Base-by-base conservation (phyloP, 208 protist genomes). In the Trypanosoma lewisi region DNA sequence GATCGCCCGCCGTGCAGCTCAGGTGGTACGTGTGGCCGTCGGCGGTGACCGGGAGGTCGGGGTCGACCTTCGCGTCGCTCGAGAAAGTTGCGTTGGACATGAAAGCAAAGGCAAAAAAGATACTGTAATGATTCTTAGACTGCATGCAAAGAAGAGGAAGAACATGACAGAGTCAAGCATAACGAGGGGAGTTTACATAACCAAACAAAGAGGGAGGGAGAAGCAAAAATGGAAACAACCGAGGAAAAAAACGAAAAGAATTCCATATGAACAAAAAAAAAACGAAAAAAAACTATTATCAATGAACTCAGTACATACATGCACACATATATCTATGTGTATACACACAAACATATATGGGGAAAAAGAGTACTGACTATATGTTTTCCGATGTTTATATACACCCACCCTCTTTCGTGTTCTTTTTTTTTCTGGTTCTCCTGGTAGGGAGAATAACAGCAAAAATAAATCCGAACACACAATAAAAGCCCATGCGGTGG, bases 1-100 rank as follows among this genome's bases (percentile, higher is more conserved):
- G 67, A 47, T 88, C 58, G 48, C 69, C 56, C 45, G 67, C 52
- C 16, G 30, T 73, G 66, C 69, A 73, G 16, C 62, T 74, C 31
- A 91, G 63, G 73, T 91, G 85, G 63, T 87, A 91, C 34, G 81
- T 82, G 23, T 76, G 27, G n/a, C 84, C 84, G 27, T 91, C 84
- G 8, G 75, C 41, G 21, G 72, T 78, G 41, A 91, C 58, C 28
- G 84, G 84, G 7, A 91, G 70, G 37, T 91, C 78, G 2, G 84
- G 78, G 57, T 91, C 78, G n/a, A 81, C 70, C 36, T 73, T 61
- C 44, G 36, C 42, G 3, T 70, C 70, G 23, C 31, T 47, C 17
- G 62, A 69, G 33, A 75, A 80, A 14, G 66, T 65, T 11, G 65
- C 50, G 53, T 80, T 76, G 17, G 73, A 73, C 76, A 80, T 80